phyloP scores from a whole-genome alignment of 305 asterid genomes.

The Solanum hybrid region DNA sequence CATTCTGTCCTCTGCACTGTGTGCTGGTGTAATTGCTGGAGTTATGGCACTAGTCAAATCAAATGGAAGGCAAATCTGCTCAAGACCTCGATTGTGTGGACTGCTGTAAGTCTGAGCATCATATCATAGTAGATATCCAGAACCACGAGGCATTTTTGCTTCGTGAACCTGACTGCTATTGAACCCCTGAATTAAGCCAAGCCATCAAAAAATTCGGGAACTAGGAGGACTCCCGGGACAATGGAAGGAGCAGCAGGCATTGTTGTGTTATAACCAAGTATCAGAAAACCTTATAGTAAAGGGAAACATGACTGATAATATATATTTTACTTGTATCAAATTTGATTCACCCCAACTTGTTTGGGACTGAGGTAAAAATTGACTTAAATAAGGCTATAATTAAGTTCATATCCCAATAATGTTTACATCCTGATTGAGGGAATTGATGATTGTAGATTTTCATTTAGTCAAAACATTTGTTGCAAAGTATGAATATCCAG shows the following conservation, averaged over 20 bases:
- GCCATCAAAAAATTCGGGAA: background rate
- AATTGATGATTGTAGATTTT: background rate
- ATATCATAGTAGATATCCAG: background rate
- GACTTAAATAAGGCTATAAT: background rate
- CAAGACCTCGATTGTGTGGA: conserved; percentile 79
- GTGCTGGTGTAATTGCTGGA: conserved; percentile 82
- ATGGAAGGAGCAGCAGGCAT: background rate
- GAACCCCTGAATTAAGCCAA: background rate
- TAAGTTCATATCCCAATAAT: background rate
- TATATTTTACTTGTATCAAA: background rate
- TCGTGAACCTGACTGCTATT: background rate
- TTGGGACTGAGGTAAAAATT: background rate
- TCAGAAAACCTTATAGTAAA: background rate
- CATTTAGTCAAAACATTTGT: background rate
- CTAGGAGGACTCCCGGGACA: background rate
- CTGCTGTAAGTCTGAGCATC: conserved; percentile 31
- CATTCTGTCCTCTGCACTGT: conserved; percentile 53
- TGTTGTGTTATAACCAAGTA: background rate
- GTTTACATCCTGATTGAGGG: background rate
- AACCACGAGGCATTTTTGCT: background rate
- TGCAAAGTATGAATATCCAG: background rate
- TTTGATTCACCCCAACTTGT: background rate
- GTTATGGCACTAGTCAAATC: conserved; percentile 66
- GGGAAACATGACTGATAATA: background rate
- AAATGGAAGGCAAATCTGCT: conserved; percentile 53